Percentiles rank a stretch among this genome's conserved stretches.
Evolutionary conservation across 2,329 filamentous ascomycete genomes (phyloP).

Genomic region (Catunica adiposa): DNA sequence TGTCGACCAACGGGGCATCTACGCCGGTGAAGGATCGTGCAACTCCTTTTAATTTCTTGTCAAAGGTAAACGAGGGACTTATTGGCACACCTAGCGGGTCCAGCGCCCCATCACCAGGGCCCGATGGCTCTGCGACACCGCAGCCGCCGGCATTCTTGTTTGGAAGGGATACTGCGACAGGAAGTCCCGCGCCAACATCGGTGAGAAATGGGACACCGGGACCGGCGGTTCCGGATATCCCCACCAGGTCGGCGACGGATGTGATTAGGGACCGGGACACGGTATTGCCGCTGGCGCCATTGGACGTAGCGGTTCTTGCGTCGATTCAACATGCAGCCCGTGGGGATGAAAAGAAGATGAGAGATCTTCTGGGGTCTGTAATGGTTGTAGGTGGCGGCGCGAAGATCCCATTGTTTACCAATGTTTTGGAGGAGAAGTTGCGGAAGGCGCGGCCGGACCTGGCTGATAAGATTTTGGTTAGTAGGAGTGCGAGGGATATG

Average conservation of each 20-base stretch:
- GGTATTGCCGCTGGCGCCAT: constrained; percentile 63
- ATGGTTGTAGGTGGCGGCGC: constrained; percentile 80
- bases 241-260: constrained; percentile 25
- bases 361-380: constrained; percentile 76
- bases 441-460: constrained; percentile 48
- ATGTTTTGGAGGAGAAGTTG: constrained; percentile 69
- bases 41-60: constrained; percentile 53
- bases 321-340: constrained; percentile 76
- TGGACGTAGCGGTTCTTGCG: constrained; percentile 80
- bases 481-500: constrained; percentile 69
- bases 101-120: constrained; percentile 71
- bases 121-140: constrained; percentile 59
- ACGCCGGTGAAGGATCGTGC: constrained; percentile 47
- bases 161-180: constrained; percentile 26
- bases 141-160: constrained; percentile 39
- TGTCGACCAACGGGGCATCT: constrained; percentile 27
- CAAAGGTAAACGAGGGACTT: constrained; percentile 47
- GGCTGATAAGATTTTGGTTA: constrained; percentile 43
- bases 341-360: constrained; percentile 80
- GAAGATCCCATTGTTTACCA: constrained; percentile 63
- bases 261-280: constrained; percentile 54
- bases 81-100: constrained; percentile 63
- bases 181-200: constrained; percentile 36
- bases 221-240: constrained; percentile 17
- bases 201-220: constrained; percentile 33